phyloP scores from a whole-genome alignment of 1,284 basidiomycete species.

The Gomphus sp. region DNA sequence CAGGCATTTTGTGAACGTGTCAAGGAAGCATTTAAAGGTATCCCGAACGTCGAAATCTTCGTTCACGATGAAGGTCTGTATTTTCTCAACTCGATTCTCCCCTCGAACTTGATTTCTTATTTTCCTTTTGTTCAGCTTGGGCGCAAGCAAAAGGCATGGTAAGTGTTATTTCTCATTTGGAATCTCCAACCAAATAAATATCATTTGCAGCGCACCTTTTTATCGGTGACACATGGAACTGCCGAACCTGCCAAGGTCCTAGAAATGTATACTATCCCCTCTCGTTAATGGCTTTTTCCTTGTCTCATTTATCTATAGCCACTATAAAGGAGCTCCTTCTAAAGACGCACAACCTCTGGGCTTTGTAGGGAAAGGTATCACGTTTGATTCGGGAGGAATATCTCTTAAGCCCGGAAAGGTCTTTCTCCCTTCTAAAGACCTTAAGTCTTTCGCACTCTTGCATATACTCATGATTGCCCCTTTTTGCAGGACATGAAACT shows the following conservation, averaged over 20 bases:
- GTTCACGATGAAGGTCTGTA: conserved; percentile 64
- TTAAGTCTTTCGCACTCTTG: background rate
- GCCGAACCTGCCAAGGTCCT: conserved; percentile 81
- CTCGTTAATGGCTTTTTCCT: conserved; percentile 4
- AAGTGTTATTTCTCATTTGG: background rate
- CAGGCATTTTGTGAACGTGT: conserved; percentile 67
- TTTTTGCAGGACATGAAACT: conserved; percentile 58
- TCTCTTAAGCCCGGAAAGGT: conserved; percentile 73
- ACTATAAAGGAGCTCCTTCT: conserved; percentile 68
- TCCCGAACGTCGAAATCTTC: conserved; percentile 63
- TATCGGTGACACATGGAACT: conserved; percentile 80
- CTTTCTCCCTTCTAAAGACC: conserved; percentile 19
- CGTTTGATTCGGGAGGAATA: conserved; percentile 87
- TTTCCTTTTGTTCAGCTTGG: conserved; percentile 42
- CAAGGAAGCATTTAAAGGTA: conserved; percentile 54
- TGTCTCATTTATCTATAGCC: conserved; percentile 29
- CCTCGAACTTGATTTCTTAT: background rate
- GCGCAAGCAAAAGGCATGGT: conserved; percentile 79
- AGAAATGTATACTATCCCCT: conserved; percentile 53
- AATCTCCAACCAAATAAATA: too few relatives aligned
- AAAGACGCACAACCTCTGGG: conserved; percentile 53
- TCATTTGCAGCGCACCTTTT: conserved; percentile 58
- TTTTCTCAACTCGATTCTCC: background rate
- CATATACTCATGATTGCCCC: background rate
- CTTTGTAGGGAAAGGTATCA: conserved; percentile 85